Conservation (phyloP, 352 stramenopile species). For the Globisporangium uncinulatum region DNA sequence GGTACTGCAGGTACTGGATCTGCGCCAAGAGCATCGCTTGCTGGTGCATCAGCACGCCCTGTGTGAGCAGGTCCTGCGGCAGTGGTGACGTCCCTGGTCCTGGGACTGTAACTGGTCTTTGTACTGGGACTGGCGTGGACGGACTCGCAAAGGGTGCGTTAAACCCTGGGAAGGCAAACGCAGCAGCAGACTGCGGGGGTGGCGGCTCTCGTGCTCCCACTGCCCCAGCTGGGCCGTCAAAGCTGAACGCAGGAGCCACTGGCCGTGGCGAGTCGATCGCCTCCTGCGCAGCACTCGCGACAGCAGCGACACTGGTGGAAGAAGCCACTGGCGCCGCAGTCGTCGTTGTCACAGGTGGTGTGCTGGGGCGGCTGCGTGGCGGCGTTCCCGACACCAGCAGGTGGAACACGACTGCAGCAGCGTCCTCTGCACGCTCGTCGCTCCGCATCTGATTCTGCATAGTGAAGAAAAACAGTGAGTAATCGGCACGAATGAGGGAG, state of each 20-base stretch:
- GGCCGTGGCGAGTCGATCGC: constrained; percentile 12
- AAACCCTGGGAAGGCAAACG: constrained; percentile 8
- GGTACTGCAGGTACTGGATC: constrained; percentile 77
- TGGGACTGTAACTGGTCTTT: too few species aligned
- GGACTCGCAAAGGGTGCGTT: constrained; percentile 4
- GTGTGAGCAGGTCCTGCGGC: constrained; percentile 33
- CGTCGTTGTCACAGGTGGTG: constrained; percentile 6
- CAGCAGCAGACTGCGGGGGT: not conserved
- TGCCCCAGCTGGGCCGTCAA: constrained; percentile 1
- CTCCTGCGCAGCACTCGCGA: not conserved
- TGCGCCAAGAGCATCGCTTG: constrained; percentile 70
- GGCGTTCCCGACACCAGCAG: constrained; percentile 46
- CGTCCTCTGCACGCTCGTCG: constrained; percentile 19
- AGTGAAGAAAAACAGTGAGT: not conserved
- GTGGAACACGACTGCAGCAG: constrained; percentile 63
- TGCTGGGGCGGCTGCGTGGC: constrained; percentile 15
- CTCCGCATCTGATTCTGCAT: constrained; percentile 28
- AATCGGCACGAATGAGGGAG: not conserved
- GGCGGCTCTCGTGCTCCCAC: not conserved
- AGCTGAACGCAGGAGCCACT: constrained; percentile 1
- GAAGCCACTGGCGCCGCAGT: not conserved
- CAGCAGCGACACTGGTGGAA: not conserved
- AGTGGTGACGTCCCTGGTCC: not conserved
- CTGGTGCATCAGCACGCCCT: constrained; percentile 74
- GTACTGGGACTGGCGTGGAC: too few species aligned